phyloP scores from a whole-genome alignment of 73 alveolate species.

The Blepharisma stoltei region DNA sequence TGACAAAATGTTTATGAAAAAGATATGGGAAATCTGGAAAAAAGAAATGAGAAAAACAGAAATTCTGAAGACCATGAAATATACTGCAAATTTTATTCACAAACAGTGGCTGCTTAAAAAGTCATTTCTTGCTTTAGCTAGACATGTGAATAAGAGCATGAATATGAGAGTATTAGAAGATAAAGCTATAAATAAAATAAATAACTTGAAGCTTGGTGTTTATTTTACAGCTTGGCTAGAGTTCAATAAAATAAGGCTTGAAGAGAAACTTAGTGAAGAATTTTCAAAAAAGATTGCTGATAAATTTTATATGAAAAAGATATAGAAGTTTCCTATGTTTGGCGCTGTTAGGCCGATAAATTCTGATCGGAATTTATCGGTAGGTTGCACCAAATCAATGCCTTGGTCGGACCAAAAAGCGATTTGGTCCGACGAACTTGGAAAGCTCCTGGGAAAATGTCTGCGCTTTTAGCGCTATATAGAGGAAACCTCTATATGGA shows the following conservation, averaged over 20 bases:
- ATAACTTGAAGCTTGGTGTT: not conserved
- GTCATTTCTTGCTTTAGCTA: not conserved
- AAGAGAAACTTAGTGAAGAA: not conserved
- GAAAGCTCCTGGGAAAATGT: too few relatives aligned
- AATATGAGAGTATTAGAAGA: not conserved
- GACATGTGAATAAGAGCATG: slow-evolving; percentile 22
- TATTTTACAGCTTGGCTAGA: not conserved
- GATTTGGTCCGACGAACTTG: too few relatives aligned
- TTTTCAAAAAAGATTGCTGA: not conserved
- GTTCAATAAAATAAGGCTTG: not conserved
- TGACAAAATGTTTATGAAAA: not conserved
- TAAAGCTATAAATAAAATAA: not conserved
- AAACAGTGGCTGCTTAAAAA: slow-evolving; percentile 12
- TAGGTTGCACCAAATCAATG: too few relatives aligned
- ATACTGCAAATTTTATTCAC: slow-evolving; percentile 22
- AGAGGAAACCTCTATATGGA: too few relatives aligned
- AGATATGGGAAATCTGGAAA: slow-evolving; percentile 10
- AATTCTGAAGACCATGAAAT: not conserved
- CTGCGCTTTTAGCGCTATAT: too few relatives aligned
- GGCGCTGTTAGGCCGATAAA: too few relatives aligned
- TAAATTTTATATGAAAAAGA: not conserved
- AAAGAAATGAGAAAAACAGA: not conserved
- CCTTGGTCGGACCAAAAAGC: too few relatives aligned
- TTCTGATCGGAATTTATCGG: too few relatives aligned
- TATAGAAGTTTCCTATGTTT: too few relatives aligned